These are phyloP conservation scores for Wickerhamomyces chambardii DNA, from an alignment of 805 yeast species.

Conservation along the genomic window DNA sequence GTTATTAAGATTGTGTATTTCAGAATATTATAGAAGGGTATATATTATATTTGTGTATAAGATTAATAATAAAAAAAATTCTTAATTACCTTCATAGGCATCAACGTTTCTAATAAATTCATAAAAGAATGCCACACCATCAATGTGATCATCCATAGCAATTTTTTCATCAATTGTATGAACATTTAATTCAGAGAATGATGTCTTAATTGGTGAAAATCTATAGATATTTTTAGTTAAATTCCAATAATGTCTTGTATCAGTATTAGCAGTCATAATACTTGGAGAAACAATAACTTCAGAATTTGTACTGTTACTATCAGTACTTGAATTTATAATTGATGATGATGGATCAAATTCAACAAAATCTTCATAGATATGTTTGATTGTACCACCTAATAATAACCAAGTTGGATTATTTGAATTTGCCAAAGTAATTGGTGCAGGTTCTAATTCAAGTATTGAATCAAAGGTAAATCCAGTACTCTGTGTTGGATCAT, in stretches of 20 bases:
- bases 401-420: conserved; percentile 40
- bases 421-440: conserved; percentile 41
- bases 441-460: conserved; percentile 46
- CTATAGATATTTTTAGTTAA: conserved; percentile 47
- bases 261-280: conserved; percentile 52
- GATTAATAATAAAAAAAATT: too few species aligned
- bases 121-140: conserved; percentile 46
- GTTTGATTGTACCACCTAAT: conserved; percentile 47
- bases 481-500: conserved; percentile 47
- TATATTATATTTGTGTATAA: too few species aligned
- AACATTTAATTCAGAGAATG: conserved; percentile 19
- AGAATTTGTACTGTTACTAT: too few species aligned
- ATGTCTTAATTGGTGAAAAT: conserved; percentile 18
- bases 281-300: conserved; percentile 30
- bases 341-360: conserved; percentile 1
- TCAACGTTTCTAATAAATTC: conserved; percentile 25
- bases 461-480: conserved; percentile 39
- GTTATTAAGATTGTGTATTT: too few species aligned
- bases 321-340: too few species aligned
- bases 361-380: conserved; percentile 42
- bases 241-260: conserved; percentile 50
- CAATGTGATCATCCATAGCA: conserved; percentile 48
- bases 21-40: too few species aligned
- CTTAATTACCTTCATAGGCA: conserved; percentile 1
- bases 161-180: conserved; percentile 63